phyloP scores from a whole-genome alignment of 495 filamentous ascomycete genomes.

The Penicillium simplicissimum region DNA sequence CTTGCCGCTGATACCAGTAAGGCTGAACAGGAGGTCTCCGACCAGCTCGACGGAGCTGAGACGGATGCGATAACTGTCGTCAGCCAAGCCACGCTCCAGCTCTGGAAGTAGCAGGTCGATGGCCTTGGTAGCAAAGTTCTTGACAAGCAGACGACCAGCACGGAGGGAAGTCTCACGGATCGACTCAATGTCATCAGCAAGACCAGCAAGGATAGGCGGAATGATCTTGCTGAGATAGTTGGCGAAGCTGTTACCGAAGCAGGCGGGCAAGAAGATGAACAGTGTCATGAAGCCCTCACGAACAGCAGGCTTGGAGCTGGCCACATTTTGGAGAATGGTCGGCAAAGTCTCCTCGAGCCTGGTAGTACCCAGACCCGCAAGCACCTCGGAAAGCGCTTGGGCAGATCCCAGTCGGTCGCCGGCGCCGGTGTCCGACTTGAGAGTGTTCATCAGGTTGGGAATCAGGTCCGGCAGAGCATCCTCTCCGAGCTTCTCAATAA shows the following conservation, averaged over 20 bases:
- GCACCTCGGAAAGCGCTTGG: conserved; percentile 93
- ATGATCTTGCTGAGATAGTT: conserved; percentile 95
- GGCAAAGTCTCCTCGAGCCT: conserved; percentile 94
- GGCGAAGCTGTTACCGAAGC: conserved; percentile 98
- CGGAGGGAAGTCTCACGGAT: conserved; percentile 93
- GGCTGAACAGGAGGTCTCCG: conserved; percentile 94
- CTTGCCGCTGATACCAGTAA: conserved; percentile 89
- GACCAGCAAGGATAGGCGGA: conserved; percentile 88
- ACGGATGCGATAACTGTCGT: conserved; percentile 94
- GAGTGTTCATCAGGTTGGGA: conserved; percentile 92
- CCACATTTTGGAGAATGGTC: conserved; percentile 94
- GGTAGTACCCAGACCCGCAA: conserved; percentile 88
- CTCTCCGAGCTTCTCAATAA: conserved; percentile 96
- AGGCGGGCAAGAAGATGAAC: conserved; percentile 98
- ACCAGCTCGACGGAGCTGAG: conserved; percentile 97
- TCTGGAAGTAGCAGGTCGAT: conserved; percentile 94
- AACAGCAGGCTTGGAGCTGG: conserved; percentile 84
- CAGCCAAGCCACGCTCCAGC: conserved; percentile 90
- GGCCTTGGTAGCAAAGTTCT: conserved; percentile 93
- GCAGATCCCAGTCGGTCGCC: conserved; percentile 94
- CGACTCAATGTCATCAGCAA: conserved; percentile 93
- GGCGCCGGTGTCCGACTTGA: conserved; percentile 95
- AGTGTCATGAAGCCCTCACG: conserved; percentile 99
- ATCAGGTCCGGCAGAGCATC: conserved; percentile 97
- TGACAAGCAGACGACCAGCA: conserved; percentile 90